Percentiles rank a stretch among this genome's conserved stretches.
Conservation (phyloP, 163 green algal species). For the Dunaliella salina region DNA sequence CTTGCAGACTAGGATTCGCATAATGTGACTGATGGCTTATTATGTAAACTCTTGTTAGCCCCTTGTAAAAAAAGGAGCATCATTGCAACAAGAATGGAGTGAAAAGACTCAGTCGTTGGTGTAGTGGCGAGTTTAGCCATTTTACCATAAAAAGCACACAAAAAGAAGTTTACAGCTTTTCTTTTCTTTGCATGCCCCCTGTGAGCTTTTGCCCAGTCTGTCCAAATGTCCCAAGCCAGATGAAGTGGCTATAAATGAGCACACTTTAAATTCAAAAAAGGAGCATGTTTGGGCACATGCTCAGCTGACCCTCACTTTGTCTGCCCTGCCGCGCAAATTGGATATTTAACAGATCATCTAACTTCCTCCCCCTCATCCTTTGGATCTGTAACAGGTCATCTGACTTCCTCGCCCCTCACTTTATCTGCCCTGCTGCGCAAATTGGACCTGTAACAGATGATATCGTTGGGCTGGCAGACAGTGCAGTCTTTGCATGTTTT, state of each 20-base stretch:
- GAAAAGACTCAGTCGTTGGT: too few relatives aligned
- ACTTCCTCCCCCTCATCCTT: too few relatives aligned
- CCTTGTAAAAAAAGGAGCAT: too few relatives aligned
- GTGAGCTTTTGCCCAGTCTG: neutral
- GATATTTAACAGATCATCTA: constrained; percentile 24
- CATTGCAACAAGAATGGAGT: too few relatives aligned
- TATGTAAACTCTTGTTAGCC: too few relatives aligned
- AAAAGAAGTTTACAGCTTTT: too few relatives aligned
- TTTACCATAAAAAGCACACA: too few relatives aligned
- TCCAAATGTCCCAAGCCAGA: neutral
- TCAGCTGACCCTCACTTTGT: neutral
- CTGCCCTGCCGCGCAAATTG: constrained; percentile 31
- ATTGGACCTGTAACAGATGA: constrained; percentile 27
- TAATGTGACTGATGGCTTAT: too few relatives aligned
- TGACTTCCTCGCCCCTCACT: neutral
- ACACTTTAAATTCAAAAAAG: neutral
- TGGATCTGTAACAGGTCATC: too few relatives aligned
- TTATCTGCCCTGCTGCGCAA: constrained; percentile 24
- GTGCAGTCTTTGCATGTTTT: constrained; percentile 28
- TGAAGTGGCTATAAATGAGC: neutral
- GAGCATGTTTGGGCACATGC: too few relatives aligned
- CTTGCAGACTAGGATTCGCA: neutral
- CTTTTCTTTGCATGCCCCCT: neutral
- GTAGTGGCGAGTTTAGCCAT: too few relatives aligned
- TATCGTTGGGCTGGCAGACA: constrained; percentile 17